A percentile compares a stretch with the other conserved stretches of the same genome.
These are phyloP conservation scores for Acacia concinna DNA, from an alignment of 331 rosid species.

Conservation along the genomic window DNA sequence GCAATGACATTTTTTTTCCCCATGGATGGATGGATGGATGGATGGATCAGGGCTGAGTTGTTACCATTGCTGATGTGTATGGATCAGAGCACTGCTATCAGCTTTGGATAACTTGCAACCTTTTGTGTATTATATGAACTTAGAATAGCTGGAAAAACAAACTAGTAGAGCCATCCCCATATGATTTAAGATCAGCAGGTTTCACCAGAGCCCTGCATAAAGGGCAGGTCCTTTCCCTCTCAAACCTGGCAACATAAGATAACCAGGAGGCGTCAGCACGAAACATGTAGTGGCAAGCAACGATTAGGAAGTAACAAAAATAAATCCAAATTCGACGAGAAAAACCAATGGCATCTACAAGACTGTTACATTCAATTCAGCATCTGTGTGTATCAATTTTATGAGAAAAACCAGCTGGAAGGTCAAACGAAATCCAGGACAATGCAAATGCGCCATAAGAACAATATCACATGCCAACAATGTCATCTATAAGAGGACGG, in stretches of 20 bases:
- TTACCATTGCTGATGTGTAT: slow-evolving; percentile 46
- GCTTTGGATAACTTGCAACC: slow-evolving; percentile 28
- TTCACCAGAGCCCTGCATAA: slow-evolving; percentile 97
- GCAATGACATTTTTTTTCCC: slow-evolving; percentile 35
- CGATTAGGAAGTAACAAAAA: slow-evolving; percentile 4
- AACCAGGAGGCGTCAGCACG: slow-evolving; percentile 17
- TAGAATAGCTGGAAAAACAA: slow-evolving; percentile 87
- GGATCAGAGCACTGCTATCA: slow-evolving; percentile 40
- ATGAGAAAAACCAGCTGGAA: slow-evolving; percentile 9
- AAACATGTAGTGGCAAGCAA: neutral
- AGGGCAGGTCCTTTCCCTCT: slow-evolving; percentile 97
- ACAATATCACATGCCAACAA: neutral
- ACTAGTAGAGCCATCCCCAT: slow-evolving; percentile 95
- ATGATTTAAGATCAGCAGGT: slow-evolving; percentile 92
- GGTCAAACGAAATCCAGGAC: neutral
- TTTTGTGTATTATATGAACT: slow-evolving; percentile 30
- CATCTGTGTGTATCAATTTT: neutral
- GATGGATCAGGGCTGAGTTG: slow-evolving; percentile 11
- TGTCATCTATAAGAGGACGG: neutral
- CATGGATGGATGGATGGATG: too few relatives aligned
- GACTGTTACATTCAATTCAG: neutral
- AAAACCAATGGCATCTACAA: too few relatives aligned
- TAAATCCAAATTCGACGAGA: neutral
- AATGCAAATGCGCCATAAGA: neutral
- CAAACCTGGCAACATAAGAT: slow-evolving; percentile 66